phyloP scores from a whole-genome alignment of 192 early-diverging fungal genomes.

The Coemansia sp. region DNA sequence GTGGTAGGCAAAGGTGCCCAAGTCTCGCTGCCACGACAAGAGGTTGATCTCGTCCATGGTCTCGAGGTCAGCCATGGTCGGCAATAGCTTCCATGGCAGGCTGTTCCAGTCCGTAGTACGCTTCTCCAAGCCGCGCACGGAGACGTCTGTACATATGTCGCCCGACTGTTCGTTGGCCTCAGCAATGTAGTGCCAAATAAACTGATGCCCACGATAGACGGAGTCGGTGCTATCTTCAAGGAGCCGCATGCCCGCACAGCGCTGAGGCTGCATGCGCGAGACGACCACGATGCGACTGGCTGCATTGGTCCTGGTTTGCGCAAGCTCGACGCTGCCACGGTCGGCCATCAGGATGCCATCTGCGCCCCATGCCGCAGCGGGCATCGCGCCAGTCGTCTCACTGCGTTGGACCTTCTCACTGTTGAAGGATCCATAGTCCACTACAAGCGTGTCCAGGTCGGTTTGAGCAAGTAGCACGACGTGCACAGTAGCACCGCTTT shows the following conservation, averaged over 20 bases:
- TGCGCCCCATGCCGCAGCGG: constrained; percentile 40
- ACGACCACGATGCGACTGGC: constrained; percentile 16
- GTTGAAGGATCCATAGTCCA: constrained; percentile 24
- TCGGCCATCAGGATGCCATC: constrained; percentile 26
- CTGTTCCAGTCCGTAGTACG: constrained; percentile 47
- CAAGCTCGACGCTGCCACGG: constrained; percentile 17
- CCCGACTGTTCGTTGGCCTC: background rate
- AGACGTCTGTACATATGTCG: background rate
- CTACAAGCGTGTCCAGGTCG: constrained; percentile 41
- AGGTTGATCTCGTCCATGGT: constrained; percentile 58
- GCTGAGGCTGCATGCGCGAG: constrained; percentile 22
- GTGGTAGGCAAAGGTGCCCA: constrained; percentile 56
- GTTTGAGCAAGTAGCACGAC: constrained; percentile 31
- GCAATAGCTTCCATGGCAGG: constrained; percentile 57
- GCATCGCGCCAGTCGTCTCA: background rate
- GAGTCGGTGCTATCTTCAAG: background rate
- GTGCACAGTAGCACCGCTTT: constrained; percentile 18
- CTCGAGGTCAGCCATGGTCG: constrained; percentile 50
- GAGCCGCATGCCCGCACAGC: background rate
- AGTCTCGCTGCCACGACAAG: constrained; percentile 51
- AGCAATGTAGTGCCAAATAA: constrained; percentile 29
- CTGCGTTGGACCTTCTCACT: background rate
- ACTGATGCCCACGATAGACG: constrained; percentile 11
- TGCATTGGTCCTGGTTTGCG: background rate
- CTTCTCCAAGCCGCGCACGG: constrained; percentile 34